Evolutionary conservation across 345 rosid genomes (phyloP), one percentile per base, ranked within the genome.

Genomic region (Salix caprea): DNA sequence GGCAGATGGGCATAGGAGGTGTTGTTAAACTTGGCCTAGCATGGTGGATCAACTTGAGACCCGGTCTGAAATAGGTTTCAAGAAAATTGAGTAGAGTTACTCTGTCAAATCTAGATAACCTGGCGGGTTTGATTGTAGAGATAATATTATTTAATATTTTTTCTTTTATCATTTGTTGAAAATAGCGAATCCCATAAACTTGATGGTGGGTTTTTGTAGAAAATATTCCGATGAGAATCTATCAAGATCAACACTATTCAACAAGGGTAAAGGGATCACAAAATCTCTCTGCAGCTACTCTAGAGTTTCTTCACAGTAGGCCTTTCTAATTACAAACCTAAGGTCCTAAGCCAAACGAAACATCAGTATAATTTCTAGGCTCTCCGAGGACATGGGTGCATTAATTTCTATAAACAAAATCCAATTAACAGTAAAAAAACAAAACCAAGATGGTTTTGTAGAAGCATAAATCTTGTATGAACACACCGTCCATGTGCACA

Each of bases 401-500:
- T 58, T 23, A 9, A 10, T n/a, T 58, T 58, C n/a, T 12, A 58
- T 23, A 10, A 58, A 46, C 9, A 23, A 58, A 14, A 52, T 19
- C 8, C n/a, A 52, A 52, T 52, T 18, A 52, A 56, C 6, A n/a
- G 62, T 56, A 32, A n/a, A 56, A 9, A 6, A 65, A 15, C 30
- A 13, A 36, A 40, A 68, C 18, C 28, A 16, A 21, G 52, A 23
- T 13, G 30, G 24, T 13, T 23, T 46, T 3, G 6, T 15, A 4
- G 48, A 72, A 15, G n/a, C 21, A 6, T 19, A 70, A 34, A 56
- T 8, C 30, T 39, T 62, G 16, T 9, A 26, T 11, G 0, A 44
- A 13, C 19, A 48, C 77, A 54, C 66, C 73, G 39, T 36, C 70
- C 16, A 30, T 64, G 80, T 71, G 80, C 66, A 0, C 19, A 13